Evolutionary conservation across 768 basidiomycete genomes (phyloP), one percentile per base, ranked within the genome.

Genomic region (Suillus discolor): DNA sequence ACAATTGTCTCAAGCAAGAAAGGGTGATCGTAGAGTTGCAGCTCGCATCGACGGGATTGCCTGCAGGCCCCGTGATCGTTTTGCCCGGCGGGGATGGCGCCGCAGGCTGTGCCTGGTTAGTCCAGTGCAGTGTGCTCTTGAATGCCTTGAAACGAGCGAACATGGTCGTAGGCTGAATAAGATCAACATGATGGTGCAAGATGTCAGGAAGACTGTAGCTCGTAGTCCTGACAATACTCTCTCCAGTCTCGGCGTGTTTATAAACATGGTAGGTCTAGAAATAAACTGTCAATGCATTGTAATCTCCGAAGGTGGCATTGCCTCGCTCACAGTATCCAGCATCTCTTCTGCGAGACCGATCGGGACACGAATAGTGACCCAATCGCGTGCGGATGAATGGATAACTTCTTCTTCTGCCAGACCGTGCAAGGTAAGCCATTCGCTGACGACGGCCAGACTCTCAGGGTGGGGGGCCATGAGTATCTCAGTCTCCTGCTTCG

Each of bases 111-210:
- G 1, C 36, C 39, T 68, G 47, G 1, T 70, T 67, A 13, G 76
- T 66, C 71, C 71, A 77, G 62, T 79, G 76, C 28, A 85, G 68
- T 0, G 79, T 84, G 6, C 81, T 80, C 65, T 69, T 80, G 62
- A 84, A 76, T 9, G 75, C 75, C 67, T 80, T 84, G 66, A 79
- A 75, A 65, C 82, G 82, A 51, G 81, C 78, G 70, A 92, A 92
- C 73, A 86, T 82, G 2, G 89, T 92, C 3, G 91, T 92, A 0
- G 91, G 91, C 66, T 91, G 89, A 36, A 92, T 79, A 38, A 91
- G 74, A 44, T 91, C 89, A 64, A 92, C 73, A 70, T 91, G 89
- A 4, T 79, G 76, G 69, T 87, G 82, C 55, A 92, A 74, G 64
- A 83, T 66, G 55, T 80, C 79, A 0, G 91, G 91, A 20, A 93